Percentiles rank a stretch among this genome's conserved stretches.
Evolutionary conservation across 352 stramenopile genomes (phyloP).

Genomic region (Phytophthora aleatoria): DNA sequence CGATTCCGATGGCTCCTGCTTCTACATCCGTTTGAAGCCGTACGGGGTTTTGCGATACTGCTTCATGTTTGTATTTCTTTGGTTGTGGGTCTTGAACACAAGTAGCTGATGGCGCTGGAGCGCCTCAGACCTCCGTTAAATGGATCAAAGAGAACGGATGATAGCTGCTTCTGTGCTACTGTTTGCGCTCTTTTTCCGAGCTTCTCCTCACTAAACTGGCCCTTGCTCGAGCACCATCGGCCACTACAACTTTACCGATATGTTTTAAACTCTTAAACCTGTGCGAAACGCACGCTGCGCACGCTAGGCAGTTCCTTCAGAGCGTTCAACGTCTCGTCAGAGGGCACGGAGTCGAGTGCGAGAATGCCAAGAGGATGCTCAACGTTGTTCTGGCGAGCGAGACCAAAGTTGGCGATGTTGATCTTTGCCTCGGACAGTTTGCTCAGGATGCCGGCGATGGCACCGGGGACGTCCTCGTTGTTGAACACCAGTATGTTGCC

Average conservation of each 20-base stretch:
- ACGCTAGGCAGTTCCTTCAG: conserved; percentile 71
- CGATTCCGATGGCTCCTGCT: conserved; percentile 13
- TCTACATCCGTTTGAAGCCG: conserved; percentile 15
- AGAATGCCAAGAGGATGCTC: conserved; percentile 76
- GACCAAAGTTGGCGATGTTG: conserved; percentile 87
- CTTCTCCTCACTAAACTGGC: not conserved
- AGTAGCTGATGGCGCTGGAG: no score
- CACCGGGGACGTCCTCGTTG: conserved; percentile 82
- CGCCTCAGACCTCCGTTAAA: conserved; percentile 7
- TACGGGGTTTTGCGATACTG: not conserved
- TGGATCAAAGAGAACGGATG: conserved; percentile 22
- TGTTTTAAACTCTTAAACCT: conserved; percentile 39
- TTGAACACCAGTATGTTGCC: conserved; percentile 86
- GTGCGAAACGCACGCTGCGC: conserved; percentile 69
- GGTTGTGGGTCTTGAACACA: conserved; percentile 14
- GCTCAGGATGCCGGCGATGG: conserved; percentile 76
- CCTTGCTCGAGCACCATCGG: no score
- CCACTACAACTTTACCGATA: conserved; percentile 5
- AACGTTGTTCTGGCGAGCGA: conserved; percentile 69
- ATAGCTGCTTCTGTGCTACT: conserved; percentile 21
- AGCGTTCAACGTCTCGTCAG: conserved; percentile 55
- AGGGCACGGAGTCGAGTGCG: conserved; percentile 63
- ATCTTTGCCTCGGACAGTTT: conserved; percentile 72
- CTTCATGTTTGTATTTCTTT: conserved; percentile 24
- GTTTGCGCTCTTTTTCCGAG: conserved; percentile 19